Conservation (phyloP, 768 basidiomycete genomes). For the Infundibulicybe gibba region DNA sequence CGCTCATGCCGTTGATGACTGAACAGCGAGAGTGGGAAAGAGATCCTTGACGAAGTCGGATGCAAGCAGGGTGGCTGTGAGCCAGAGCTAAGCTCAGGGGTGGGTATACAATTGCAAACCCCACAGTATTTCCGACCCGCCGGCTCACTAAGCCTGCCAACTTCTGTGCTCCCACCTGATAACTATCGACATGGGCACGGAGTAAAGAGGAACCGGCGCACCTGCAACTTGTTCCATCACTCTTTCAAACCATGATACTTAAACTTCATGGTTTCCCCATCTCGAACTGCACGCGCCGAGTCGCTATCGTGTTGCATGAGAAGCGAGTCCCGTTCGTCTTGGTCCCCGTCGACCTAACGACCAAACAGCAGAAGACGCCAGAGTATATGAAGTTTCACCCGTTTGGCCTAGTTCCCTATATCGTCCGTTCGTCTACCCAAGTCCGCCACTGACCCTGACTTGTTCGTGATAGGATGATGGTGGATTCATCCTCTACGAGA, state of each 20-base stretch:
- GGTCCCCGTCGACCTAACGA: slow-evolving; percentile 35
- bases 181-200: too few species aligned
- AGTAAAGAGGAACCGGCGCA: too few species aligned
- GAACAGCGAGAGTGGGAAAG: too few species aligned
- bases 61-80: too few species aligned
- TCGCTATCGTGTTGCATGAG: slow-evolving; percentile 50
- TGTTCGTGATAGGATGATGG: slow-evolving; percentile 43
- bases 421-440: slow-evolving; percentile 26
- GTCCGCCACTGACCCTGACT: too few species aligned
- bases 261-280: slow-evolving; percentile 32
- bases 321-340: slow-evolving; percentile 55
- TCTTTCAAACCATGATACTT: slow-evolving; percentile 31
- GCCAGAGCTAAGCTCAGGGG: too few species aligned
- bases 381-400: slow-evolving; percentile 50
- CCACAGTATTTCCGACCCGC: too few species aligned
- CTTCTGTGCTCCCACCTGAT: too few species aligned
- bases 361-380: slow-evolving; percentile 43
- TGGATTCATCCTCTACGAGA: slow-evolving; percentile 63
- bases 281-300: slow-evolving; percentile 50
- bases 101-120: too few species aligned
- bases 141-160: too few species aligned
- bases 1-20: too few species aligned
- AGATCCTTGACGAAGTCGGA: too few species aligned
- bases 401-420: slow-evolving; percentile 59
- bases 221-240: background rate